A percentile compares a stretch with the other conserved stretches of the same genome.
These are phyloP conservation scores for Lavandula angustifolia DNA, from an alignment of 257 asterid species.

Conservation along the genomic window DNA sequence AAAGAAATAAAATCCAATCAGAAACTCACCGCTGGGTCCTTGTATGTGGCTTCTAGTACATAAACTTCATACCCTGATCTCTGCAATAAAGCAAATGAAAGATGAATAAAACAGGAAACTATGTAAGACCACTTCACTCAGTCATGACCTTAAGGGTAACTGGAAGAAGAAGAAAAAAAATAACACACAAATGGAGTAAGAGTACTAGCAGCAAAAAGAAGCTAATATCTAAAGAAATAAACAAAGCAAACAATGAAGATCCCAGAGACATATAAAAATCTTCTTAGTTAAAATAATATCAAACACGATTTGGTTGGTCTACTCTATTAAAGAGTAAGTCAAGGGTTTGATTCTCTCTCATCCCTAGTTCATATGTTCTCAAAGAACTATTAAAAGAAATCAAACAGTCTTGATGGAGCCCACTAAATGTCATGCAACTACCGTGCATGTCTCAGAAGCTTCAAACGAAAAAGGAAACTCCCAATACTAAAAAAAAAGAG, in stretches of 20 bases:
- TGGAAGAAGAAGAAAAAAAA: conserved; percentile 21
- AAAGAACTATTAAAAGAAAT: background rate
- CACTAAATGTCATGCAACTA: background rate
- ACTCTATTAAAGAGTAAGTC: background rate
- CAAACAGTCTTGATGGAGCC: conserved; percentile 6
- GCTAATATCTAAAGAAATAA: background rate
- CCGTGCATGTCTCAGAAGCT: conserved; percentile 6
- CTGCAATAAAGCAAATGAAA: conserved; percentile 54
- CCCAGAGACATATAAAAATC: conserved; percentile 11
- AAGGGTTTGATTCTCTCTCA: background rate
- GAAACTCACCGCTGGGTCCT: conserved; percentile 84
- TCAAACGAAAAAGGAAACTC: conserved; percentile 6
- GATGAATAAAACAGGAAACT: conserved; percentile 31
- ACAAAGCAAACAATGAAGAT: conserved; percentile 3
- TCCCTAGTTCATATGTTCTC: background rate
- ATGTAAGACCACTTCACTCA: conserved; percentile 23
- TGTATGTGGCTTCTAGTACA: conserved; percentile 90
- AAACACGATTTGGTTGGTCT: background rate
- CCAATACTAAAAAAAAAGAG: conserved; percentile 4
- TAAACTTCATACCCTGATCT: conserved; percentile 97
- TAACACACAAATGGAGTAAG: conserved; percentile 16
- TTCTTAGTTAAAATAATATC: conserved; percentile 15
- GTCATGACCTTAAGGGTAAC: conserved; percentile 20
- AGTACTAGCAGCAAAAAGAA: conserved; percentile 30
- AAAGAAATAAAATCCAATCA: conserved; percentile 21